Percentiles rank a stretch among this genome's conserved stretches.
Evolutionary conservation across 257 asterid species (phyloP).

Genomic region (Gentiana dahurica): DNA sequence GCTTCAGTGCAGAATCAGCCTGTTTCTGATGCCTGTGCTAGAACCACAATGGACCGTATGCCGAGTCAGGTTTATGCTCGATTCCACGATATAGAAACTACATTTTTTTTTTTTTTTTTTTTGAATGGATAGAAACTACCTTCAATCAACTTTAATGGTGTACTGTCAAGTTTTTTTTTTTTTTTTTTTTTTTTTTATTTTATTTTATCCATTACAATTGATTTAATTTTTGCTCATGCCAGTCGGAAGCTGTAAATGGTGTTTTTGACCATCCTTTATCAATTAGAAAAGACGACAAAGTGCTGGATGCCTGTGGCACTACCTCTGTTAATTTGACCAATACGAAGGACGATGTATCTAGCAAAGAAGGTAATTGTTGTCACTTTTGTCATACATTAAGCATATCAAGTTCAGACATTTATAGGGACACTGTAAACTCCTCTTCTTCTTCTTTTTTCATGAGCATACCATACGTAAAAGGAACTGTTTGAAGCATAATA

Average conservation of each 20-base stretch:
- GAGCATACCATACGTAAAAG: not conserved
- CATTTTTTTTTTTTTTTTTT: not conserved
- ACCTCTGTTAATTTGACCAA: conserved; percentile 16
- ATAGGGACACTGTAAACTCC: too few species aligned
- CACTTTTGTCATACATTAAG: too few species aligned
- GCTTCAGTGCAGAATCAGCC: conserved; percentile 16
- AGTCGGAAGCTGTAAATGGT: conserved; percentile 34
- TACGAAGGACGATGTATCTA: conserved; percentile 18
- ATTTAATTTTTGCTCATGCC: conserved; percentile 11
- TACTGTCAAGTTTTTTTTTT: not conserved
- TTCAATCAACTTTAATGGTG: not conserved
- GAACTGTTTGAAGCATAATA: not conserved
- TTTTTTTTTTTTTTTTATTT: not conserved
- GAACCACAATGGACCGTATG: conserved; percentile 22
- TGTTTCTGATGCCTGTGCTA: conserved; percentile 26
- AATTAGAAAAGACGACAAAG: conserved; percentile 23
- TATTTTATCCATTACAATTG: not conserved
- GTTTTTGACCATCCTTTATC: conserved; percentile 19
- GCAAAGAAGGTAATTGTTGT: conserved; percentile 30
- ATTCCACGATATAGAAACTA: not conserved
- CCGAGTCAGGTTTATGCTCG: conserved; percentile 44
- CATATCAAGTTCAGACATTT: too few species aligned
- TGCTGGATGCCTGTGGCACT: conserved; percentile 14
- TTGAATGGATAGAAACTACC: too few species aligned
- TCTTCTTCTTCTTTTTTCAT: too few species aligned